Percentiles rank a stretch among this genome's conserved stretches.
Evolutionary conservation across 176 grass and related monocot genomes (phyloP).

Genomic region (Tillandsia leiboldiana): DNA sequence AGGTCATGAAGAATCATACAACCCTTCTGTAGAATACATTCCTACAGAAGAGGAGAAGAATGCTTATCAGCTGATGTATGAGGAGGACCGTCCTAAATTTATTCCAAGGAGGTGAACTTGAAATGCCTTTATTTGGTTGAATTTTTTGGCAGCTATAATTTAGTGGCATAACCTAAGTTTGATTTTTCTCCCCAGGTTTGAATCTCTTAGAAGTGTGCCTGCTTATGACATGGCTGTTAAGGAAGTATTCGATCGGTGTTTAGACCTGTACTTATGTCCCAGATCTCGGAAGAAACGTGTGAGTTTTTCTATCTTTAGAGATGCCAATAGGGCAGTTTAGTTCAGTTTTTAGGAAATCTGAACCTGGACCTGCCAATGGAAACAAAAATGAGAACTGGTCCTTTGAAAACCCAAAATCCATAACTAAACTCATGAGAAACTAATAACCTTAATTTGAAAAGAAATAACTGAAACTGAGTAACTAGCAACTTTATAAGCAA

Average conservation of each 20-base stretch:
- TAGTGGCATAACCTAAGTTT: constrained; percentile 6
- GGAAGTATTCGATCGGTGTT: constrained; percentile 88
- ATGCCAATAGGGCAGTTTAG: no score
- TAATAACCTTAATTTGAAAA: no score
- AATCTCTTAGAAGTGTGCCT: constrained; percentile 75
- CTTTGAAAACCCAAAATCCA: no score
- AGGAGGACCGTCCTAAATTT: constrained; percentile 92
- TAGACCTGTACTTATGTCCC: constrained; percentile 94
- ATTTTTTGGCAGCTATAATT: constrained; percentile 16
- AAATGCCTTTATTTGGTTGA: constrained; percentile 7
- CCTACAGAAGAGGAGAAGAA: constrained; percentile 97
- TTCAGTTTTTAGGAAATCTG: no score
- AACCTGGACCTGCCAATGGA: no score
- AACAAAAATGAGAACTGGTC: no score
- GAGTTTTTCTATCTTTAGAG: constrained; percentile 5
- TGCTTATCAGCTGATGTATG: constrained; percentile 85
- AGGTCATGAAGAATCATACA: constrained; percentile 99
- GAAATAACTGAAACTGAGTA: no score
- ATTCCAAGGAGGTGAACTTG: constrained; percentile 65
- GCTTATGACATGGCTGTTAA: constrained; percentile 83
- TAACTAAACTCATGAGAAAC: no score
- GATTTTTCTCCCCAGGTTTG: constrained; percentile 45
- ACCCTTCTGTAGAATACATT: constrained; percentile 90
- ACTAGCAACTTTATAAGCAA: no score
- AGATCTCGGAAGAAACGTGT: constrained; percentile 90